A percentile compares a stretch with the other conserved stretches of the same genome.
phyloP scores from a whole-genome alignment of 768 basidiomycete species.

The Hypholoma sublateritium region DNA sequence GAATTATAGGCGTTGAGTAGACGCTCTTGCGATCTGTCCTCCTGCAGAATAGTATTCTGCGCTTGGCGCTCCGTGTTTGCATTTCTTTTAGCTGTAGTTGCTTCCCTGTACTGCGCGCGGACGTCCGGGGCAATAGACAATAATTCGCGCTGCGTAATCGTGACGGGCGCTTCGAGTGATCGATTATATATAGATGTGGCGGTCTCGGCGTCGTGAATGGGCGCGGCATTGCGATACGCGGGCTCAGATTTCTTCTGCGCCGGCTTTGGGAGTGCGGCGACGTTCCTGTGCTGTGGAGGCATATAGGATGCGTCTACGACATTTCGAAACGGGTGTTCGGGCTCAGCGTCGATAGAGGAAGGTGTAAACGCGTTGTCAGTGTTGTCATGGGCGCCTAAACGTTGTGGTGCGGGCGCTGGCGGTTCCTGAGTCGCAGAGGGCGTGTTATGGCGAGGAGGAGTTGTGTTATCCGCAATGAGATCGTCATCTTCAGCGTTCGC shows the following conservation, averaged over 20 bases:
- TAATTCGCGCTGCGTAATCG: no score
- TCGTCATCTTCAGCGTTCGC: neutral
- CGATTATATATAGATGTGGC: conserved; percentile 11
- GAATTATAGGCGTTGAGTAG: no score
- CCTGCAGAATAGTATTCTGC: neutral
- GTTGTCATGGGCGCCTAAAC: neutral
- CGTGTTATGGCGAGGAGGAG: neutral
- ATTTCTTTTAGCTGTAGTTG: conserved; percentile 10
- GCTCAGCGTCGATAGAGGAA: no score
- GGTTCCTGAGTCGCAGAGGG: neutral
- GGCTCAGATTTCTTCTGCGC: conserved; percentile 7
- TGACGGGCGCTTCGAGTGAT: conserved; percentile 10
- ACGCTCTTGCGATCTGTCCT: neutral
- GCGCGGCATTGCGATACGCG: conserved; percentile 12
- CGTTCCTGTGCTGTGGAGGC: neutral
- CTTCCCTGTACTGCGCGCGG: no score
- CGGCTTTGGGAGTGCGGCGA: neutral
- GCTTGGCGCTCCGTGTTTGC: neutral
- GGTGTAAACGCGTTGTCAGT: neutral
- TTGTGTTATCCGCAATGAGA: neutral
- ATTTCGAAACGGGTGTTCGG: no score
- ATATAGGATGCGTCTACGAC: neutral
- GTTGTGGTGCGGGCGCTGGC: neutral
- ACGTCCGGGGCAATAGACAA: no score
- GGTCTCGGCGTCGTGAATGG: conserved; percentile 16